Base-by-base conservation (phyloP, 768 basidiomycete genomes). In the Aureoboletus auriporus region DNA sequence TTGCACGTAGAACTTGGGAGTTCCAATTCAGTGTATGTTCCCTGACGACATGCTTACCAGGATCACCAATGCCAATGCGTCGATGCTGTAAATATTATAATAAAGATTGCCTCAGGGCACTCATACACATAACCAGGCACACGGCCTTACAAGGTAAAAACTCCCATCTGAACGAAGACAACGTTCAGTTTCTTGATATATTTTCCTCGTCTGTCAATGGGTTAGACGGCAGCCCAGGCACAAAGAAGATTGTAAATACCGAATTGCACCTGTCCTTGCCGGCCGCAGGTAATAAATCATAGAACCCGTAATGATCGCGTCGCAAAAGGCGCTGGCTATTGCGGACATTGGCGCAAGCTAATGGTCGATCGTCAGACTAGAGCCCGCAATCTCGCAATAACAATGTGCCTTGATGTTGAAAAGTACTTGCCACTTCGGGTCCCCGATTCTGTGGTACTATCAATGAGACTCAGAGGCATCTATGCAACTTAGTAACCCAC, bases 141-240 rank as follows among this genome's bases (percentile, higher is more conserved):
- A n/a, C n/a, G n/a, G n/a, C n/a, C 60, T 41, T 38, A 61, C 60
- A 43, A 53, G 3, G 51, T 47, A n/a, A 61, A 40, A 14, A 56
- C 16, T 16, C 60, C 57, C 57, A 59, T 59, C 23, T 62, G 45
- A 4, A 59, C 23, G 36, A 61, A 58, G 1, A 62, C 27, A 5
- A 5, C 4, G 4, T 11, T 47, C 30, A 62, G 30, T 31, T 20
- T 42, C 42, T 38, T 49, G 51, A 63, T 50, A n/a, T 49, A 53
- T 16, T 48, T 11, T 9, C 33, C 42, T 35, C n/a, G 44, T 31
- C 53, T 59, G 35, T 23, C n/a, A n/a, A n/a, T n/a, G n/a, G n/a
- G n/a, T n/a, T n/a, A n/a, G n/a, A n/a, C n/a, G n/a, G n/a, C n/a
- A n/a, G n/a, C n/a, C n/a, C n/a, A n/a, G 6, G 13, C 14, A 27